Evolutionary conservation across 805 yeast species (phyloP).

Genomic region (Hanseniaspora taiwanica): DNA sequence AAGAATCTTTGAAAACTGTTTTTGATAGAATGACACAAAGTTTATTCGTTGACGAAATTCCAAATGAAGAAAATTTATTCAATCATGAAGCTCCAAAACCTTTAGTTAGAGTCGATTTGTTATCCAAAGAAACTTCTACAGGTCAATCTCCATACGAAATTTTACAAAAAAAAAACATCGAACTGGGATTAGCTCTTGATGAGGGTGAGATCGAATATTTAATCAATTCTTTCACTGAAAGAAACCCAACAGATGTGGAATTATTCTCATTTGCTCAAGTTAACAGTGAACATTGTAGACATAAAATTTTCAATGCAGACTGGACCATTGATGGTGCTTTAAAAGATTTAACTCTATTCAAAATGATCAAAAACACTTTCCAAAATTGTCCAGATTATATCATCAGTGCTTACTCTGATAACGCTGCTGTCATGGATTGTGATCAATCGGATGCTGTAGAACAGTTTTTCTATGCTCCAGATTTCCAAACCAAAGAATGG

Average conservation of each 20-base stretch:
- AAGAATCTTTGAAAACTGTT: constrained; percentile 52
- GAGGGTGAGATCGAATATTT: constrained; percentile 85
- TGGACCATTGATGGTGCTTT: constrained; percentile 86
- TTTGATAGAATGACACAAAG: constrained; percentile 93
- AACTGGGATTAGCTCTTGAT: constrained; percentile 89
- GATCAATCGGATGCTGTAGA: constrained; percentile 45
- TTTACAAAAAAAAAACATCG: constrained; percentile 62
- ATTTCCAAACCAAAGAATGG: constrained; percentile 61
- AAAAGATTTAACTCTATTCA: constrained; percentile 66
- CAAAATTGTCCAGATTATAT: constrained; percentile 67
- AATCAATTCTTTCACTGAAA: constrained; percentile 65
- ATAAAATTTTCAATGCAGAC: constrained; percentile 94
- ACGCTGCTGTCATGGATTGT: constrained; percentile 75
- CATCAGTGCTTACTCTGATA: constrained; percentile 89
- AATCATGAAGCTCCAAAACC: constrained; percentile 74
- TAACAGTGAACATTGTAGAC: constrained; percentile 98
- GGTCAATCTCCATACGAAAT: constrained; percentile 32
- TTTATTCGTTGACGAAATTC: constrained; percentile 45
- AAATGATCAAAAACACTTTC: constrained; percentile 94
- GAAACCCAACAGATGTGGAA: constrained; percentile 97
- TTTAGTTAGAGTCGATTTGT: constrained; percentile 51
- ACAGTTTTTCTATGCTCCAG: constrained; percentile 69
- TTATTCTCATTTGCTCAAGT: constrained; percentile 99
- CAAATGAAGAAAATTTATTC: constrained; percentile 57
- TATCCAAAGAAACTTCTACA: constrained; percentile 14